phyloP scores from a whole-genome alignment of 257 asterid species.

The Penstemon newberryi region DNA sequence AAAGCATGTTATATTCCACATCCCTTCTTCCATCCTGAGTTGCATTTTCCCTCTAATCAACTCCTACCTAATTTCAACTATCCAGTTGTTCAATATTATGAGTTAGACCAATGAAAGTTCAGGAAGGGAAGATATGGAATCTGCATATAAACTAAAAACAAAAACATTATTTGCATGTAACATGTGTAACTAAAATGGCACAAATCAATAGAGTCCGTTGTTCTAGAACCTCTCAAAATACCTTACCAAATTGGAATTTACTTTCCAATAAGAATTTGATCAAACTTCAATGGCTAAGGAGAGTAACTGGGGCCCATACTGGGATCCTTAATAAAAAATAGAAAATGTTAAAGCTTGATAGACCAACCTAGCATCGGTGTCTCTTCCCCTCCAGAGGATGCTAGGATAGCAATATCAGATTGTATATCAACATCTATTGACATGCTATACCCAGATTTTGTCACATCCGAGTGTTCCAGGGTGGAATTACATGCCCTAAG shows the following conservation, averaged over 20 bases:
- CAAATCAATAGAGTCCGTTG: not conserved
- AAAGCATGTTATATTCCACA: slow-evolving; percentile 6
- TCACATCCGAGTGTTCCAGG: slow-evolving; percentile 37
- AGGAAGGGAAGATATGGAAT: too few relatives aligned
- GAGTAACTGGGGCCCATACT: slow-evolving; percentile 12
- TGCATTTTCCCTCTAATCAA: not conserved
- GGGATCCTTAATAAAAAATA: slow-evolving; percentile 3
- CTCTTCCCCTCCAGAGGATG: slow-evolving; percentile 46
- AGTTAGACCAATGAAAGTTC: too few relatives aligned
- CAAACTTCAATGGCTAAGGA: not conserved
- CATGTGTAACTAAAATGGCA: not conserved
- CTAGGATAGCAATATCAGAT: slow-evolving; percentile 38
- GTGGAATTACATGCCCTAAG: slow-evolving; percentile 61
- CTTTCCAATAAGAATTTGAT: slow-evolving; percentile 5
- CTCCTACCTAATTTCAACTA: not conserved
- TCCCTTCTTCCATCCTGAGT: slow-evolving; percentile 2
- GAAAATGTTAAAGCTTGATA: slow-evolving; percentile 27
- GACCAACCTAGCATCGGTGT: slow-evolving; percentile 60
- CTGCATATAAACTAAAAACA: not conserved
- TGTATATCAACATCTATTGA: slow-evolving; percentile 37
- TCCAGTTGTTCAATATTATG: not conserved
- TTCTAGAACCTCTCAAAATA: not conserved
- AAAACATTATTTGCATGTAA: not conserved
- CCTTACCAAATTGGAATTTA: slow-evolving; percentile 5
- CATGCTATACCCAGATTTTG: slow-evolving; percentile 33